Base-by-base conservation (phyloP, 1,139 yeast species). In the Pichia sp. region DNA sequence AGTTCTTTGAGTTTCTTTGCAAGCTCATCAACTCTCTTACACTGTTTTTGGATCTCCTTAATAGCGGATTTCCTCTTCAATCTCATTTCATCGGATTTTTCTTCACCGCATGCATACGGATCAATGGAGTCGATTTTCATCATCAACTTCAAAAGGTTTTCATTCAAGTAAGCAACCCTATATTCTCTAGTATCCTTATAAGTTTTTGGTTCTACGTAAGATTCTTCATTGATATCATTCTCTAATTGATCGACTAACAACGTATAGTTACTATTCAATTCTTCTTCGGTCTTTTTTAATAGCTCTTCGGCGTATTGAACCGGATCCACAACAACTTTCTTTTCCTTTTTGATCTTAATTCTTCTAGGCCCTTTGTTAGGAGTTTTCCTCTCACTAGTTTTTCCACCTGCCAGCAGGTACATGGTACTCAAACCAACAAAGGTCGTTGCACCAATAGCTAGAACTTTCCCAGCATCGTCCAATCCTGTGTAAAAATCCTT, bases 111-210 rank as follows among this genome's bases (percentile, higher is more conserved):
- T 62, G 59, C 64, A 51, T 54, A 57, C 0, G 74, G 72, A 46
- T 83, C 87, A 37, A 84, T 68, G 3, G 74, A 80, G 55, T 84
- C 94, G 49, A 84, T 67, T 49, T 73, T 75, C 70, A 84, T 70
- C 54, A 82, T 63, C 53, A 81, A 72, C 58, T 83, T 82, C 59
- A 83, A 67, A 43, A 83, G 65, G 72, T 75, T 74, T 58, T 84
- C 94, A 52, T 78, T 81, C 58, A 71, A 78, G 58, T 69, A 83
- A 44, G 75, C 73, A 54, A 69, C 73, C 56, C 74, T 73, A 59
- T 76, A 81, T 40, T 69, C 67, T 1, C 46, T 47, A 16, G 37
- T 41, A 6, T 47, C 46, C 29, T 47, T 47, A 33, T 44, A 47
- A 4, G 40, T 28, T 0, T 28, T 39, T 27, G 39, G 47, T 4